Percentiles rank a stretch among this genome's conserved stretches.
These are phyloP conservation scores for Pestalotiopsis sp. DNA, from an alignment of 2,329 filamentous ascomycete genomes.

Conservation along the genomic window DNA sequence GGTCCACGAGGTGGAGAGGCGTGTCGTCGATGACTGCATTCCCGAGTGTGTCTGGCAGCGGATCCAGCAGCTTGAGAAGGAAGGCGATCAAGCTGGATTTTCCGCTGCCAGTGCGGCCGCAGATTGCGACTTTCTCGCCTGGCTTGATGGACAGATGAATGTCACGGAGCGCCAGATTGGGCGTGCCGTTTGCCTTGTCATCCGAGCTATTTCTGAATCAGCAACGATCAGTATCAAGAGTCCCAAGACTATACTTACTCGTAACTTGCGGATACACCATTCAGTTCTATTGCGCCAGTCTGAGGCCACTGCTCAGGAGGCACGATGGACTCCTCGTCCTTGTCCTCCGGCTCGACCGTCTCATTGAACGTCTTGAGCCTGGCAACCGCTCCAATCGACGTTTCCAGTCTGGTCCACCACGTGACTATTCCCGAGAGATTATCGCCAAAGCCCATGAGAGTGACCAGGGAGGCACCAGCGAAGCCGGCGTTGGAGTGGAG, in stretches of 20 bases:
- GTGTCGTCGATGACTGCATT: slow-evolving; percentile 32
- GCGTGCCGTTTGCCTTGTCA: slow-evolving; percentile 6
- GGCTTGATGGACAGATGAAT: slow-evolving; percentile 29
- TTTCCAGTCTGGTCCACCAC: slow-evolving; percentile 20
- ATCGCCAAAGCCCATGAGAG: slow-evolving; percentile 32
- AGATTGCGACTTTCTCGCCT: slow-evolving; percentile 36
- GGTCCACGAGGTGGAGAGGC: slow-evolving; percentile 32
- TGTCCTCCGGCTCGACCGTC: slow-evolving; percentile 24
- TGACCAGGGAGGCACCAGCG: slow-evolving; percentile 32
- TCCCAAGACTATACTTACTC: not conserved
- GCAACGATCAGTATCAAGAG: not conserved
- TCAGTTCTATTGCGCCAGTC: slow-evolving; percentile 25
- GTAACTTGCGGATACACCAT: slow-evolving; percentile 30
- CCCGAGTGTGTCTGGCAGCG: slow-evolving; percentile 20
- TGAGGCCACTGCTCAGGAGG: slow-evolving; percentile 31
- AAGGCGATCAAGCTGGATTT: slow-evolving; percentile 44
- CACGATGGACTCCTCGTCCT: slow-evolving; percentile 24
- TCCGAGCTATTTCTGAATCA: slow-evolving; percentile 5
- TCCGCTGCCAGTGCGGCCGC: slow-evolving; percentile 37
- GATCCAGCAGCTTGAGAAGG: slow-evolving; percentile 42
- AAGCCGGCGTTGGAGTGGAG: slow-evolving; percentile 26
- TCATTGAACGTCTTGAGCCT: slow-evolving; percentile 30
- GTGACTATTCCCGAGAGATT: slow-evolving; percentile 28
- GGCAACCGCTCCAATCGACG: slow-evolving; percentile 23
- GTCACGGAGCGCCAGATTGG: slow-evolving; percentile 30